Base-by-base conservation (phyloP, 2,329 filamentous ascomycete genomes). In the Neurospora crassa region DNA sequence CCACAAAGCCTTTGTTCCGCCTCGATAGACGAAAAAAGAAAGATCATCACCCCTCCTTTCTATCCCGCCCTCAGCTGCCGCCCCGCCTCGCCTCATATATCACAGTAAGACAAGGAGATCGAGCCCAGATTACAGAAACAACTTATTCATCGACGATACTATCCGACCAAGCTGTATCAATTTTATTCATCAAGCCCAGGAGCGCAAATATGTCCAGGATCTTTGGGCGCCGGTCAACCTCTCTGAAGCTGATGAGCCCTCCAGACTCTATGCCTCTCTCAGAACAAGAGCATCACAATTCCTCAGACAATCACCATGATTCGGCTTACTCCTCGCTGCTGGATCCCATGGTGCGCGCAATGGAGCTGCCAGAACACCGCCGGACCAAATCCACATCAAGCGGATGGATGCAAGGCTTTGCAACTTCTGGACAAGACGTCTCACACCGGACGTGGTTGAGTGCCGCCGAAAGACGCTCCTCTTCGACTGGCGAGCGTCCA, bases 251-350 rank as follows among this genome's bases (percentile, higher is more conserved):
- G 11, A 37, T 63, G 53, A 63, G 29, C 53, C 53, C 53, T 63
- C 53, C 53, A 18, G 4, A 63, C 53, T 63, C 29, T 10, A 2
- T 63, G 14, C 53, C 53, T 10, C 53, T 63, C 16, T 37, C 53
- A 7, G 53, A 63, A 63, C 53, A 63, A 63, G 53, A 63, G 53
- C 34, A 63, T n/a, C 29, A 24, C 53, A 24, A 63, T 37, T 63
- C 29, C 43, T 69, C 29, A n/a, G 47, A 69, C 7, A 47, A 73
- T 40, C 71, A 75, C 63, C 68, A 70, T 20, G 67, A 68, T 24
- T 74, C 73, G 11, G 73, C 70, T 2, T 76, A 74, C 72, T 74
- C 70, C 34, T 76, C 76, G 4, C 72, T 77, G n/a, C 69, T 77
- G 7, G 72, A 74, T 43, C 73, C 67, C 47, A 29, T 69, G 43